phyloP scores from a whole-genome alignment of 78 protist genomes.

The Dictyostelium firmibasis region DNA sequence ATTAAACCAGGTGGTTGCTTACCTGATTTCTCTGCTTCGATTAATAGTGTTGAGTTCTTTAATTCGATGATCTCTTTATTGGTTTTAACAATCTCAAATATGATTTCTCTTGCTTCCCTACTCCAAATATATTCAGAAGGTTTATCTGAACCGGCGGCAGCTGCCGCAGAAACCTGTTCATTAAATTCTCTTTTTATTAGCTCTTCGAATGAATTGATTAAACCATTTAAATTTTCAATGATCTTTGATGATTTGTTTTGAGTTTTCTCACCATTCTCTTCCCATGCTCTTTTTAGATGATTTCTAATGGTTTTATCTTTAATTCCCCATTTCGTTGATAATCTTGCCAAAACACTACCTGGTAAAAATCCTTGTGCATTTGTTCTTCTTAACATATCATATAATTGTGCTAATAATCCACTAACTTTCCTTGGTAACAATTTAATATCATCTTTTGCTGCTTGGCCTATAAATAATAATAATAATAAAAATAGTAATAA shows the following conservation, averaged over 20 bases:
- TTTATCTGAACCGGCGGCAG: background rate
- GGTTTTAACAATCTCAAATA: background rate
- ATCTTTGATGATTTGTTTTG: background rate
- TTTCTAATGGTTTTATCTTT: conserved; percentile 52
- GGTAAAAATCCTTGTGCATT: conserved; percentile 39
- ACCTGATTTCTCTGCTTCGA: background rate
- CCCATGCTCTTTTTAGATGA: conserved; percentile 61
- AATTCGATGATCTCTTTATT: conserved; percentile 54
- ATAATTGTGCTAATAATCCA: conserved; percentile 38
- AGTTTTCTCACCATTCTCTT: conserved; percentile 35
- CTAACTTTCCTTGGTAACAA: conserved; percentile 14
- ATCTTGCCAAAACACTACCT: background rate
- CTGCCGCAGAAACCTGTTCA: background rate
- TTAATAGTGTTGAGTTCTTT: background rate
- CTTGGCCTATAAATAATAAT: background rate
- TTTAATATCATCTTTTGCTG: background rate
- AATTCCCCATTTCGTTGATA: conserved; percentile 29
- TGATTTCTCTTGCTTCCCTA: background rate
- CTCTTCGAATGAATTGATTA: background rate
- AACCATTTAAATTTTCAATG: background rate
- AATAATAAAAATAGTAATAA: background rate
- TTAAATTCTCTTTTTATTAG: background rate
- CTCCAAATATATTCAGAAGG: background rate
- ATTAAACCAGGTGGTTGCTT: background rate
- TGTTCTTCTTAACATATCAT: background rate